Base-by-base conservation (phyloP, 257 asterid genomes). In the Solanum chiquidenum region DNA sequence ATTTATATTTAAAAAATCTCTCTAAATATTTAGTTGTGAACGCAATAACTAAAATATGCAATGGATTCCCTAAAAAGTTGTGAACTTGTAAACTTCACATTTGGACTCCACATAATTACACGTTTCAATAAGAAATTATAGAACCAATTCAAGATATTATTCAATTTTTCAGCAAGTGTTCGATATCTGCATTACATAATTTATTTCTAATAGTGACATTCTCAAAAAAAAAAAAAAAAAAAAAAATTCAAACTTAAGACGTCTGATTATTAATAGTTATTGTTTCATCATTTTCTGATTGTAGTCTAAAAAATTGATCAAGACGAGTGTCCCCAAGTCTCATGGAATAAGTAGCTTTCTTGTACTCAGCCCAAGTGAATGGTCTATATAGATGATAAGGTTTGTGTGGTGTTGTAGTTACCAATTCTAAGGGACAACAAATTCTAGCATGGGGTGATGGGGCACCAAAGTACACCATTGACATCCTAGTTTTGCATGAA, bases 381-480 rank as follows among this genome's bases (percentile, higher is more conserved):
- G 90, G 83, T 64, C 93, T 87, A 38, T 93, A 95, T 5, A 93
- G 83, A 8, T 90, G 77, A 10, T 90, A 90, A 5, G 93, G 90
- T 34, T 52, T 87, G 6, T 87, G 74, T 5, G 91, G 72, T 21
- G 82, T 74, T 35, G 52, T 74, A 35, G 49, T 87, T 12, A 88
- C 86, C 90, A 90, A 3, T 31, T 89, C 90, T 6, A 91, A 90
- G 1, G 93, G 88, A 55, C 93, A 91, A 34, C 85, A 69, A 27
- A 95, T 91, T 14, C 83, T 76, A 2, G 95, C 93, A 34, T 88
- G 55, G 4, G 92, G 90, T 12, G 97, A 88, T 49, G 98, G 98
- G 77, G 96, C 93, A 3, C 89, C 95, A 11, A 95, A 94, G 90
- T 91, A 95, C 9, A 91, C 94, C 91, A 92, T 89, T 34, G 98